phyloP scores from a whole-genome alignment of 495 filamentous ascomycete species.

The Sphaerosporella brunnea region DNA sequence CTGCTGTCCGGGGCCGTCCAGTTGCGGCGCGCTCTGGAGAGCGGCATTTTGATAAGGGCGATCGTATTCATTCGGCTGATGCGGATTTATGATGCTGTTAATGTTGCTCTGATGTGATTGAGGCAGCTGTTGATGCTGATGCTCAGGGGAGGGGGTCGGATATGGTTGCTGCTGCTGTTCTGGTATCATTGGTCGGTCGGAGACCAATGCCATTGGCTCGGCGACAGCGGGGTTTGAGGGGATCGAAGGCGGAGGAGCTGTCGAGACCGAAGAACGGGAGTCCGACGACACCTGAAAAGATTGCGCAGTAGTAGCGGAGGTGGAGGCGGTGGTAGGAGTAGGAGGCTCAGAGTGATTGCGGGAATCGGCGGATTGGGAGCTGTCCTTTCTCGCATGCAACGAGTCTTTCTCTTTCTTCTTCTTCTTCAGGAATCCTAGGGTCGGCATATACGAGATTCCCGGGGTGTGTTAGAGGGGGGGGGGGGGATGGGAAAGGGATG shows the following conservation, averaged over 20 bases:
- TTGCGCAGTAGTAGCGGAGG: constrained; percentile 40
- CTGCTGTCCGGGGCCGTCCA: constrained; percentile 4
- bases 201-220: constrained; percentile 26
- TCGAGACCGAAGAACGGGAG: constrained; percentile 28
- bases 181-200: constrained; percentile 30
- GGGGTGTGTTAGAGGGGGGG: constrained; percentile 19
- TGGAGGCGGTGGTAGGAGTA: constrained; percentile 33
- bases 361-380: constrained; percentile 24
- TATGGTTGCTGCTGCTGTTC: constrained; percentile 25
- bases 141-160: constrained; percentile 26
- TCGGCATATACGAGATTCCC: constrained; percentile 48
- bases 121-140: constrained; percentile 36
- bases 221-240: constrained; percentile 26
- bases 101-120: constrained; percentile 39
- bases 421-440: constrained; percentile 80
- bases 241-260: constrained; percentile 25
- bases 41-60: constrained; percentile 20
- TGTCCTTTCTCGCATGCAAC: constrained; percentile 24
- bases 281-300: constrained; percentile 40
- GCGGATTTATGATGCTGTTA: constrained; percentile 51
- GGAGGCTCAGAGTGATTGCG: constrained; percentile 19
- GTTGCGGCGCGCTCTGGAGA: constrained; percentile 11
- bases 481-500: constrained; percentile 10
- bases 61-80: constrained; percentile 35
- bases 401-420: constrained; percentile 67